Evolutionary conservation across 768 basidiomycete genomes (phyloP), one percentile per base, ranked within the genome.

Genomic region (Hemileccinum rubropunctum): DNA sequence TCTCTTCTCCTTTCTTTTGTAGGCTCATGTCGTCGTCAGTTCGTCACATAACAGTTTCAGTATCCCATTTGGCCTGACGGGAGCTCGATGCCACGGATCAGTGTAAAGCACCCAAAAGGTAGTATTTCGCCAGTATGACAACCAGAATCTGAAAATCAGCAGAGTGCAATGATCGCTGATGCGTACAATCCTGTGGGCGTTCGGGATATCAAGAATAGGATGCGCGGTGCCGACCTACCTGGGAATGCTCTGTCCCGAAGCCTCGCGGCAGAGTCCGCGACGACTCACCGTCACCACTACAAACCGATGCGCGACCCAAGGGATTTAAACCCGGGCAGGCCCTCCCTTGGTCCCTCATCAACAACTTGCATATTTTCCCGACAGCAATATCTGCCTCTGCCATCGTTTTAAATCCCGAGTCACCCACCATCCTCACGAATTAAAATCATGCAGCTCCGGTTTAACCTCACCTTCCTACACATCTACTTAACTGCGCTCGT

Each of bases 311-410:
- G 13, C 15, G 18, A 32, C 15, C 10, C 18, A 9, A 23, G 34
- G 26, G 13, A 52, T 58, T 35, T 58, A 58, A 52, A 36, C 23
- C 32, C 14, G 5, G 37, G 39, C 26, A 18, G n/a, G 8, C n/a
- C 33, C 13, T 26, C n/a, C n/a, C n/a, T 13, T n/a, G 13, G 27
- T 20, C 33, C 13, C 12, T 23, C 54, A 45, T 13, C 41, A 34
- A 45, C 28, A 28, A 20, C 18, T 28, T 10, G 6, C 26, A 6
- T 18, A 17, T 1, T 23, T 40, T 26, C 34, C 26, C 21, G 4
- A 42, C 13, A 5, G 10, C 27, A 38, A 8, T 21, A 30, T 26
- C n/a, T 45, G 12, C 30, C 38, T n/a, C 17, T 7, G 13, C 18
- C 14, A 17, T 26, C 20, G 1, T 28, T 32, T 27, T 15, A 28